Conservation (phyloP, 164 flowering plant genomes). For the Umbilicus rupestris region DNA sequence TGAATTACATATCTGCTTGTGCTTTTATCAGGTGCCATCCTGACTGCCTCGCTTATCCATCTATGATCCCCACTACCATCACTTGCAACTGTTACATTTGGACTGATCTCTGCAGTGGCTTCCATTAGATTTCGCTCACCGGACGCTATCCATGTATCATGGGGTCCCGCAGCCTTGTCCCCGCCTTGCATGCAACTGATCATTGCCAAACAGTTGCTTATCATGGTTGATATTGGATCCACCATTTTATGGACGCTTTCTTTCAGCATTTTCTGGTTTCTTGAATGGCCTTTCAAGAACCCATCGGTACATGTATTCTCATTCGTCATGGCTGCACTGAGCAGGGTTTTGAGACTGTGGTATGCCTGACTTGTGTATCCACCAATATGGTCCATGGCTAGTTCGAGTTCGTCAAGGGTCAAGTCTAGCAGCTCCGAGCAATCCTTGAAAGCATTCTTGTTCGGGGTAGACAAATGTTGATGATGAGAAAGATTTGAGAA, state of each 20-base stretch:
- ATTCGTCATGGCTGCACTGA: slow-evolving; percentile 51
- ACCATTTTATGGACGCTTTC: slow-evolving; percentile 17
- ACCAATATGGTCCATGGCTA: slow-evolving; percentile 20
- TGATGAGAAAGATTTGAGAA: slow-evolving; percentile 7
- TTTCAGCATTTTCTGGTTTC: slow-evolving; percentile 17
- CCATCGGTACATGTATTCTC: slow-evolving; percentile 41
- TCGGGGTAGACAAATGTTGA: slow-evolving; percentile 22
- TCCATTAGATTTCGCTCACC: slow-evolving; percentile 20
- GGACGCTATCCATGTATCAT: slow-evolving; percentile 17
- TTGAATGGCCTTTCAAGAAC: slow-evolving; percentile 14
- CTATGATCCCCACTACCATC: slow-evolving; percentile 35
- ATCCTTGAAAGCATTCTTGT: slow-evolving; percentile 27
- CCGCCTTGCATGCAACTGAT: slow-evolving; percentile 23
- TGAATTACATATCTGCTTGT: slow-evolving; percentile 26
- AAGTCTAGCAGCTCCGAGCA: slow-evolving; percentile 39
- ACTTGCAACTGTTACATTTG: slow-evolving; percentile 25
- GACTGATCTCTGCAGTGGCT: slow-evolving; percentile 5
- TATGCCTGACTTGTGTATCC: slow-evolving; percentile 1
- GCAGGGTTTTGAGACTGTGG: slow-evolving; percentile 27
- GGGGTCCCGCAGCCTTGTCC: no score
- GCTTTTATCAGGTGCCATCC: slow-evolving; percentile 32
- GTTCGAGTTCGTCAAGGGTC: slow-evolving; percentile 27
- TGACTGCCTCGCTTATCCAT: slow-evolving; percentile 31
- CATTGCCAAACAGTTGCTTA: slow-evolving; percentile 32
- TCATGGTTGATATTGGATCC: slow-evolving; percentile 27